A percentile compares a stretch with the other conserved stretches of the same genome.
These are phyloP conservation scores for Cavenderia fasciculata DNA, from an alignment of 78 protist genomes.

Conservation along the genomic window DNA sequence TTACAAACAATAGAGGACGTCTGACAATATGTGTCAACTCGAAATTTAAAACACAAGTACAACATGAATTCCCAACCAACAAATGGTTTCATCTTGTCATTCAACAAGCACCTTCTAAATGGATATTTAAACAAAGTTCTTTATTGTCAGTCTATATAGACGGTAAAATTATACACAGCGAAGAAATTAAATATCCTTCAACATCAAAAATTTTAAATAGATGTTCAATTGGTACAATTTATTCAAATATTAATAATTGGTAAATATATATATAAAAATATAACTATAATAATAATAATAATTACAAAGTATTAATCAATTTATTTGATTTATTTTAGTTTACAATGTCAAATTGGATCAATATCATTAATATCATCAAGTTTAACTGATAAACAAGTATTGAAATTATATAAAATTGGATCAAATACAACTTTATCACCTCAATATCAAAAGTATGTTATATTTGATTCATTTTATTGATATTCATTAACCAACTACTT, in stretches of 20 bases:
- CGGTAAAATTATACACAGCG: neutral
- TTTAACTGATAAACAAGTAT: neutral
- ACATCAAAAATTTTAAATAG: constrained; percentile 22
- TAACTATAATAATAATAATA: neutral
- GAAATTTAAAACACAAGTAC: constrained; percentile 7
- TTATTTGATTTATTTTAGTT: neutral
- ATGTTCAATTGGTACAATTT: constrained; percentile 57
- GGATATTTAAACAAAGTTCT: constrained; percentile 6
- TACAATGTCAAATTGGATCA: constrained; percentile 58
- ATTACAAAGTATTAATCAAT: neutral
- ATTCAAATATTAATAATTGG: neutral
- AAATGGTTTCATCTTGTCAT: constrained; percentile 38
- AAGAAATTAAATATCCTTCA: constrained; percentile 53
- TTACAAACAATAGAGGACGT: neutral
- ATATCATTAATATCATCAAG: constrained; percentile 8
- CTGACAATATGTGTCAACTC: constrained; percentile 14
- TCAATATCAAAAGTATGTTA: constrained; percentile 4
- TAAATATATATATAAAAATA: too few species aligned
- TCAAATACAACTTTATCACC: constrained; percentile 27
- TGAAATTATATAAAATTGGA: constrained; percentile 18
- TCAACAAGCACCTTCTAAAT: constrained; percentile 22
- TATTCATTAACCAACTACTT: neutral
- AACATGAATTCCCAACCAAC: constrained; percentile 21
- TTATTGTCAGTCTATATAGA: constrained; percentile 2
- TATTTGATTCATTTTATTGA: neutral